Conservation (phyloP, 2,329 filamentous ascomycete genomes). For the Bimuria novae-zelandiae region DNA sequence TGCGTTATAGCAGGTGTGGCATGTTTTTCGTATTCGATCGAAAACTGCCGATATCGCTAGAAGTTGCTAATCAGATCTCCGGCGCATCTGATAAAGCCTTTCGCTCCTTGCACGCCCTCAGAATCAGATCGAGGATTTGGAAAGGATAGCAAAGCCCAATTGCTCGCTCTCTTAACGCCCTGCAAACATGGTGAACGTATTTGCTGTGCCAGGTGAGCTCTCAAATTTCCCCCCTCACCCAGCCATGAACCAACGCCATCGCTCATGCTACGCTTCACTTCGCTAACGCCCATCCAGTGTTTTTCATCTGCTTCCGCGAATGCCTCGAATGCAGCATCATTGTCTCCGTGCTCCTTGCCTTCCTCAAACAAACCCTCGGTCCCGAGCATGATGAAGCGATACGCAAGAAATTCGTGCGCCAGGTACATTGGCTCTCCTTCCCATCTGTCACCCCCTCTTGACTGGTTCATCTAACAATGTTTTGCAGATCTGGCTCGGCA, state of each 20-base stretch:
- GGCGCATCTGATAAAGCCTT: conserved; percentile 18
- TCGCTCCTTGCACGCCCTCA: too few relatives aligned
- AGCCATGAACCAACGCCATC: neutral
- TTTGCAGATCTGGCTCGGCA: conserved; percentile 69
- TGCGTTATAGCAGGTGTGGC: too few relatives aligned
- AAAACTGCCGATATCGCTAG: conserved; percentile 4
- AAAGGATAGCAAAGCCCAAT: too few relatives aligned
- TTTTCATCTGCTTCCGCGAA: conserved; percentile 90
- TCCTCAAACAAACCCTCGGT: conserved; percentile 79
- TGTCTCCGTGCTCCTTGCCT: conserved; percentile 83
- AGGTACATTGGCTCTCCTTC: conserved; percentile 51
- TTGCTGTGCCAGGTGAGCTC: conserved; percentile 66
- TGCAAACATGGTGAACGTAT: conserved; percentile 65
- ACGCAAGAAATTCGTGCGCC: conserved; percentile 70
- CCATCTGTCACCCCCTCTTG: too few relatives aligned
- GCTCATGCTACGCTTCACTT: neutral
- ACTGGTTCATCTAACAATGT: too few relatives aligned
- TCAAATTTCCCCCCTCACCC: too few relatives aligned
- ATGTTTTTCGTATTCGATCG: too few relatives aligned
- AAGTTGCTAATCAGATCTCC: conserved; percentile 10
- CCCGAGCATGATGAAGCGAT: conserved; percentile 63
- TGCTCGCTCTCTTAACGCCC: neutral
- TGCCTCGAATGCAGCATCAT: conserved; percentile 82
- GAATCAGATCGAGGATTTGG: too few relatives aligned
- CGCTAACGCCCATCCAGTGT: conserved; percentile 56